Evolutionary conservation across 176 grass and related monocot species (phyloP).

Genomic region (Chrysopogon serrulatus): DNA sequence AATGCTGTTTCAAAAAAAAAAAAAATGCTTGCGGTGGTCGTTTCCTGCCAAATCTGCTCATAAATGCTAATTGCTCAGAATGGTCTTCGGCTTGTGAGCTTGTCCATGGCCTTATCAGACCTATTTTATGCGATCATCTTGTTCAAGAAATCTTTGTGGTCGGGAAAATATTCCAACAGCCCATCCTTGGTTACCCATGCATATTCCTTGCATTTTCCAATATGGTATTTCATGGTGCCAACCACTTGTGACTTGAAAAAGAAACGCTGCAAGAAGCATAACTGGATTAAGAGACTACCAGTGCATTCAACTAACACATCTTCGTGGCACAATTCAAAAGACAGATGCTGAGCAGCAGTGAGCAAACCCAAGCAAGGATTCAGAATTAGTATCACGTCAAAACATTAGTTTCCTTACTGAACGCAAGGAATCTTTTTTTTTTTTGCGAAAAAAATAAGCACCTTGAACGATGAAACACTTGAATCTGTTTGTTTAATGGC

Average conservation of each 20-base stretch:
- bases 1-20: neutral
- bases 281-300: neutral
- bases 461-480: constrained; percentile 54
- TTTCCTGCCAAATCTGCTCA: neutral
- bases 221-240: constrained; percentile 44
- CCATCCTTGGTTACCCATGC: constrained; percentile 92
- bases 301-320: neutral
- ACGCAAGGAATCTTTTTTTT: neutral
- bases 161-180: constrained; percentile 68
- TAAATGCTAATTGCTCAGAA: neutral
- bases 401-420: neutral
- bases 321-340: neutral
- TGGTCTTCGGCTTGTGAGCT: neutral
- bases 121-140: constrained; percentile 87
- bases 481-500: constrained; percentile 43
- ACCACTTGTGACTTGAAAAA: constrained; percentile 99
- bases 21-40: neutral
- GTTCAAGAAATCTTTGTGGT: constrained; percentile 51
- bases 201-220: constrained; percentile 69
- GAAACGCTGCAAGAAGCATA: constrained; percentile 59
- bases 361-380: neutral
- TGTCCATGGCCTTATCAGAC: neutral
- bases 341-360: neutral
- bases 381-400: neutral
- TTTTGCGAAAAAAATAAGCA: constrained; percentile 16